Percentiles rank a stretch among this genome's conserved stretches.
Conservation (phyloP, 2,329 filamentous ascomycete genomes). For the Pestalotiopsis sp. region DNA sequence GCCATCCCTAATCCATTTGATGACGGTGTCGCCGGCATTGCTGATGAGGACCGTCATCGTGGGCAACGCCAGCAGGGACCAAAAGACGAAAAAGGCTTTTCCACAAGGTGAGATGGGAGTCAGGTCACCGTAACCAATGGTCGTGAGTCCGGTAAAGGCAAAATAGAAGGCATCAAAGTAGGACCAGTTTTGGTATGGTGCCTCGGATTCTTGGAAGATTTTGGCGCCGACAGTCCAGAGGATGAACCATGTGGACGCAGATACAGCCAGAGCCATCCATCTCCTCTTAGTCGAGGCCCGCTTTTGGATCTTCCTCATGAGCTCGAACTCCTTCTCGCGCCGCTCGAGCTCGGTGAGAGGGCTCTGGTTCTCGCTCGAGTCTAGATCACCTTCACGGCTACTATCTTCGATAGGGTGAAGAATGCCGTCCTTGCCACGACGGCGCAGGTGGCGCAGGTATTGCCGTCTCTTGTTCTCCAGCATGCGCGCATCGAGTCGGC, state of each 20-base stretch:
- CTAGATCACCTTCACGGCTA: slow-evolving; percentile 16
- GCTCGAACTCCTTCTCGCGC: slow-evolving; percentile 70
- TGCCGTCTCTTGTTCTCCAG: slow-evolving; percentile 59
- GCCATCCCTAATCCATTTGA: slow-evolving; percentile 59
- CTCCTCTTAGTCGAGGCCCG: slow-evolving; percentile 65
- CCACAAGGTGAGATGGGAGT: slow-evolving; percentile 77
- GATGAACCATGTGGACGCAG: slow-evolving; percentile 66
- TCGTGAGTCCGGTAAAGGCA: slow-evolving; percentile 78
- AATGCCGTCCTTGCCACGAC: slow-evolving; percentile 46
- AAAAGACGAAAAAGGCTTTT: slow-evolving; percentile 89
- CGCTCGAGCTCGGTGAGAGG: slow-evolving; percentile 54
- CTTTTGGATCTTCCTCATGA: slow-evolving; percentile 81
- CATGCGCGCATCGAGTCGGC: slow-evolving; percentile 56
- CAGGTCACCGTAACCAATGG: slow-evolving; percentile 84
- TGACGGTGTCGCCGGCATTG: slow-evolving; percentile 82
- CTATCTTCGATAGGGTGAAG: slow-evolving; percentile 48
- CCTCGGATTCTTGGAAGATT: slow-evolving; percentile 64
- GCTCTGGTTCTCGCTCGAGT: slow-evolving; percentile 18
- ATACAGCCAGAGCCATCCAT: slow-evolving; percentile 74
- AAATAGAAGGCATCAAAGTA: slow-evolving; percentile 89
- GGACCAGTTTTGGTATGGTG: slow-evolving; percentile 59
- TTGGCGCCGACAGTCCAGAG: slow-evolving; percentile 82
- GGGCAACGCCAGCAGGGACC: slow-evolving; percentile 82
- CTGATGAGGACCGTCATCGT: slow-evolving; percentile 87
- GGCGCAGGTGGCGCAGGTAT: slow-evolving; percentile 46